phyloP scores from a whole-genome alignment of 768 basidiomycete genomes.

The Termitomyces heimii region DNA sequence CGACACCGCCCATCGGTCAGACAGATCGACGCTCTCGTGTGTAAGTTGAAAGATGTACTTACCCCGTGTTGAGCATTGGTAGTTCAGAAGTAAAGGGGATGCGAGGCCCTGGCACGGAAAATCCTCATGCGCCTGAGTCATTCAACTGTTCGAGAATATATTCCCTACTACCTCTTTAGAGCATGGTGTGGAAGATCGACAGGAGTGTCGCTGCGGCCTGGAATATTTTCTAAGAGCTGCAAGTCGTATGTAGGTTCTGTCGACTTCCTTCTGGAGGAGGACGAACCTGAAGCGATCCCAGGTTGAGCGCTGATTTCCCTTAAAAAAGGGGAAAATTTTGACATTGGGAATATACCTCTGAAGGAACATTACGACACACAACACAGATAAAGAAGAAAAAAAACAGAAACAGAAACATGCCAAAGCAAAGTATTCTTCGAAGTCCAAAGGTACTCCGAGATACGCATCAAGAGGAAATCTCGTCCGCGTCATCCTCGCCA shows the following conservation, averaged over 20 bases:
- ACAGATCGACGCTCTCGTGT: not conserved
- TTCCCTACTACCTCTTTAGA: no score
- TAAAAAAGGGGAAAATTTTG: not conserved
- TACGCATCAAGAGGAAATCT: not conserved
- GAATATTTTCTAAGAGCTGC: no score
- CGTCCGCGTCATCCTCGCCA: conserved; percentile 5
- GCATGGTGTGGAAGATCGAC: not conserved
- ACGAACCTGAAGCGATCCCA: not conserved
- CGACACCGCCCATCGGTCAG: not conserved
- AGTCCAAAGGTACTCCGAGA: not conserved
- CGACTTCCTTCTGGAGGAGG: no score
- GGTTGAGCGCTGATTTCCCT: not conserved
- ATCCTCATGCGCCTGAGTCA: no score
- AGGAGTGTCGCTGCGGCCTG: not conserved
- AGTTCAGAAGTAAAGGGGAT: no score
- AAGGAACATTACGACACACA: not conserved
- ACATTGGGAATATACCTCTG: not conserved
- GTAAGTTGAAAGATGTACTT: not conserved
- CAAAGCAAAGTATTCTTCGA: not conserved
- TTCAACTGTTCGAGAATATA: no score
- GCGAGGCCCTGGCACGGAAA: no score
- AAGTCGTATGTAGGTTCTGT: not conserved
- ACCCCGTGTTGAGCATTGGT: not conserved
- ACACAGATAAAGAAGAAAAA: not conserved
- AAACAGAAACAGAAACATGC: not conserved